Conservation (phyloP, 805 yeast species). For the Suhomyces canberraensis region DNA sequence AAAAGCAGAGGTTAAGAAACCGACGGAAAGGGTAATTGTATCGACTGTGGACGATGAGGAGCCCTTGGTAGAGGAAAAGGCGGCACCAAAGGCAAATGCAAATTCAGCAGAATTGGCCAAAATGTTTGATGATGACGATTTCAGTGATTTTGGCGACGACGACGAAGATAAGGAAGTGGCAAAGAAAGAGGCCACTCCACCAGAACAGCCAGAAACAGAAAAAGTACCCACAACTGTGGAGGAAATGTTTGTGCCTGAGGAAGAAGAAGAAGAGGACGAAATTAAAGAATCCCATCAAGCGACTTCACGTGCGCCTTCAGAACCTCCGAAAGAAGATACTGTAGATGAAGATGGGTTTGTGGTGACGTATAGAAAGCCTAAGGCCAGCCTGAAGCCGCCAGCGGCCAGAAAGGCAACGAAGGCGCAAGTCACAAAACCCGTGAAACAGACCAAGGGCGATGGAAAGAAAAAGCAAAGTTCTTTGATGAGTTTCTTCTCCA, state of each 20-base stretch:
- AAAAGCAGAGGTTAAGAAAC: slow-evolving; percentile 26
- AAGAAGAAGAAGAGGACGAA: slow-evolving; percentile 9
- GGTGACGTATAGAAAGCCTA: slow-evolving; percentile 33
- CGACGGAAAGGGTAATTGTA: slow-evolving; percentile 37
- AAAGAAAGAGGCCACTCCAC: slow-evolving; percentile 7
- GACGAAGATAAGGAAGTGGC: slow-evolving; percentile 3
- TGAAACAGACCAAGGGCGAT: slow-evolving; percentile 5
- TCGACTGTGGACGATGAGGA: slow-evolving; percentile 14
- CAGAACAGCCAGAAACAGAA: background rate
- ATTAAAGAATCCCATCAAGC: slow-evolving; percentile 4
- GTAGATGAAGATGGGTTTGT: slow-evolving; percentile 53
- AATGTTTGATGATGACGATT: slow-evolving; percentile 14
- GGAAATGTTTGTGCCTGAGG: slow-evolving; percentile 6
- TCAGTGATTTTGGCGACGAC: slow-evolving; percentile 12
- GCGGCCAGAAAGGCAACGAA: slow-evolving; percentile 9
- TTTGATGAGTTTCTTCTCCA: slow-evolving; percentile 47
- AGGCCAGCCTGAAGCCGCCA: slow-evolving; percentile 13
- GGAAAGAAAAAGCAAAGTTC: slow-evolving; percentile 40
- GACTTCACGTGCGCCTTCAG: background rate
- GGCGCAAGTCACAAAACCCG: slow-evolving; percentile 14
- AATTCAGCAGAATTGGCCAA: slow-evolving; percentile 7
- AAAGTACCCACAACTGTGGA: slow-evolving; percentile 1
- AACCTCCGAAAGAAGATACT: slow-evolving; percentile 7
- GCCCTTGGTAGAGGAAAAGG: slow-evolving; percentile 3
- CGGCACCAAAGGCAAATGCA: background rate